Evolutionary conservation across 306 rosid genomes (phyloP).

Genomic region (Luffa aegyptiaca): DNA sequence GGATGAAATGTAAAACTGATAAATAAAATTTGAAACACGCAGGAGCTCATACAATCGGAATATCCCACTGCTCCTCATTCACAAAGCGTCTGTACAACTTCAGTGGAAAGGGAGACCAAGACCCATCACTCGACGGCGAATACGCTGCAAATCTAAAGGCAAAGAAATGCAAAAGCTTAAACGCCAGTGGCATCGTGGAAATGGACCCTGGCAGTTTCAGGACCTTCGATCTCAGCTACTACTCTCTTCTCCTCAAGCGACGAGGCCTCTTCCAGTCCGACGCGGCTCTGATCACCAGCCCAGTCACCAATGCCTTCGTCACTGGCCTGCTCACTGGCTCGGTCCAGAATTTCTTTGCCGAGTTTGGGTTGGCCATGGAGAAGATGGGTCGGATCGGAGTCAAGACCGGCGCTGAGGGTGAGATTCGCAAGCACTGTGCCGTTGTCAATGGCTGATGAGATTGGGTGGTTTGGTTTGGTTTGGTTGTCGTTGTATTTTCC

Average conservation of each 20-base stretch:
- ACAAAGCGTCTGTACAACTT: conserved; percentile 56
- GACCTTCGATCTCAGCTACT: conserved; percentile 76
- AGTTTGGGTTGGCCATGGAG: conserved; percentile 60
- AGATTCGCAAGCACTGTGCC: conserved; percentile 75
- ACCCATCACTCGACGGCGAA: conserved; percentile 64
- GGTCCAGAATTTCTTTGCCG: conserved; percentile 32
- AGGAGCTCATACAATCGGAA: conserved; percentile 88
- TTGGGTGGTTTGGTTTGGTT: neutral
- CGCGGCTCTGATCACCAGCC: conserved; percentile 46
- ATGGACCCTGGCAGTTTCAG: conserved; percentile 91
- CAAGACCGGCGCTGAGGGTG: conserved; percentile 69
- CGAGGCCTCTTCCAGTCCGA: conserved; percentile 75
- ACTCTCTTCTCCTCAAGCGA: conserved; percentile 40
- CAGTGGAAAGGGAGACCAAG: conserved; percentile 67
- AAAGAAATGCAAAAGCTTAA: conserved; percentile 52
- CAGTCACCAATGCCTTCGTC: conserved; percentile 33
- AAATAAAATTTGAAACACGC: neutral
- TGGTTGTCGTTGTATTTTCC: neutral
- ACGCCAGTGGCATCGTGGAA: conserved; percentile 47
- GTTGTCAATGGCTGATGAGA: conserved; percentile 44
- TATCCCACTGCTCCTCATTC: conserved; percentile 61
- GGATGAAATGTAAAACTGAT: neutral
- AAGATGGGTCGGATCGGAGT: conserved; percentile 60
- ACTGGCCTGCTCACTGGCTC: conserved; percentile 44
- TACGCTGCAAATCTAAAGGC: conserved; percentile 69